Evolutionary conservation across 305 asterid genomes (phyloP).

Genomic region (Solanum hybrid): DNA sequence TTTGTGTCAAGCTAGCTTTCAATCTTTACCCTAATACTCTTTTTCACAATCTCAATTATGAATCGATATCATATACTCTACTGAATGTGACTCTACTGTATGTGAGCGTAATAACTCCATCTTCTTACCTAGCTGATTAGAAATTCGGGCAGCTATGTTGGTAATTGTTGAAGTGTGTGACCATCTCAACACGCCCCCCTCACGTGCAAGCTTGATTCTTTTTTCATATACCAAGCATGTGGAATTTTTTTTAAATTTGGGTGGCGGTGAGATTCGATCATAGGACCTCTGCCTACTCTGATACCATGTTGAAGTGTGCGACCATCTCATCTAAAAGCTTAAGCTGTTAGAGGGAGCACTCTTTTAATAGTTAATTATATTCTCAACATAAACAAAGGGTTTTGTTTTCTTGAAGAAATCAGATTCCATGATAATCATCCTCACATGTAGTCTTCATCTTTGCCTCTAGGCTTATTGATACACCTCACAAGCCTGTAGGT

Average conservation of each 20-base stretch:
- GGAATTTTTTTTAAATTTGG: background rate
- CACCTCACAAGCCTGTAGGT: background rate
- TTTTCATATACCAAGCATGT: background rate
- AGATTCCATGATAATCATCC: background rate
- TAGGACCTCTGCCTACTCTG: background rate
- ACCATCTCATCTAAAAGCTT: background rate
- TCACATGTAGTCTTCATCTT: background rate
- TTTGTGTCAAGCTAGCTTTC: background rate
- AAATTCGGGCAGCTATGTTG: background rate
- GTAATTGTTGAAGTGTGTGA: background rate
- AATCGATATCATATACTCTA: background rate
- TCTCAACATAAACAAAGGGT: background rate
- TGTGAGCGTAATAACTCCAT: background rate
- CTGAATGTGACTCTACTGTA: background rate
- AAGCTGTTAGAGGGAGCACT: background rate
- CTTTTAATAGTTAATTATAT: too few relatives aligned
- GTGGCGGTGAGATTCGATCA: background rate
- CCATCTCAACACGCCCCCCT: background rate
- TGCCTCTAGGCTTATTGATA: background rate
- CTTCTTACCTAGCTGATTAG: background rate
- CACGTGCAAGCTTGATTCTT: background rate
- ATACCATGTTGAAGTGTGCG: background rate
- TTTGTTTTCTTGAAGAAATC: background rate
- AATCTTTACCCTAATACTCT: background rate
- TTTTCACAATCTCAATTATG: background rate